Evolutionary conservation across 1,284 basidiomycete genomes (phyloP), one percentile per base, ranked within the genome.

Genomic region (Pyrrhoderma lamaoense): DNA sequence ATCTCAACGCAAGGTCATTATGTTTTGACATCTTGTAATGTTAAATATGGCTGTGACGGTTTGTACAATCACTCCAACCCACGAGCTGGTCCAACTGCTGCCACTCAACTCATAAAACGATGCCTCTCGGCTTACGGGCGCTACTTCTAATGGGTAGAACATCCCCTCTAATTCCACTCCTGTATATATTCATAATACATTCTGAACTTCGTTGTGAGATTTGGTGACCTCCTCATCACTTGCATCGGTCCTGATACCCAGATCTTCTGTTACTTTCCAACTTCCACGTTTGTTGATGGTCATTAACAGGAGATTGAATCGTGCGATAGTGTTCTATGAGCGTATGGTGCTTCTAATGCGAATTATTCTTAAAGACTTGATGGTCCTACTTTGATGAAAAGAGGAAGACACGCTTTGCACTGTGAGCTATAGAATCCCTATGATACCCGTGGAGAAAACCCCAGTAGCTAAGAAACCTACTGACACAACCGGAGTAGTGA

Each of bases 41-140:
- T 66, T 2, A 68, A 57, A 8, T 68, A 68, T 51, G 65, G 64
- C 21, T 73, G 71, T 59, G 68, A 73, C 57, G 70, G 71, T 9
- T 69, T 69, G 5, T 73, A 74, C 51, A 57, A 64, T 46, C 42
- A 60, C n/a, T 57, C 57, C 3, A 67, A 71, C 45, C 59, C 58
- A 4, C 50, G 48, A 11, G 66, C 70, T 4, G 70, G 70, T 8
- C 66, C 71, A 5, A 36, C 52, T 37, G 71, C 71, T 0, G 65
- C 63, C 46, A 72, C 67, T 2, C 68, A 64, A 50, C 11, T 58
- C 59, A 9, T 49, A 61, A 13, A 59, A 55, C 35, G 57, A 59
- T 55, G 60, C 60, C 2, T 43, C 56, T 18, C 42, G 55, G 9
- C n/a, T 40, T 22, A 23, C 37, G 8, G 22, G 45, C 16, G 60